Base-by-base conservation (phyloP, 179 eudicot genomes). In the Spinacia oleracea region DNA sequence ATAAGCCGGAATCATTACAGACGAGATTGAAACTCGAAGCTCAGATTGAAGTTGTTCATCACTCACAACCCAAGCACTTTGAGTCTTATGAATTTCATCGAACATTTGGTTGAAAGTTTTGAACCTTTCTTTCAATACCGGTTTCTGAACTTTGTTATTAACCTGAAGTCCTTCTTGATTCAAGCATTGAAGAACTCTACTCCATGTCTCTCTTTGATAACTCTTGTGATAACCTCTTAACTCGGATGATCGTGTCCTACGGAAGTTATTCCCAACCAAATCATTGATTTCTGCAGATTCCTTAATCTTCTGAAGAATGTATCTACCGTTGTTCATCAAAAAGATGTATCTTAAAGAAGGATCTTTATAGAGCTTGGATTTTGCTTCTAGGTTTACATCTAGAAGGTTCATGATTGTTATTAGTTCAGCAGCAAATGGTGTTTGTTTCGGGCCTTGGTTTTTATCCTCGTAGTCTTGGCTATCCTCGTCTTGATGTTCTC, bases 151-250 rank as follows among this genome's bases (percentile, higher is more conserved):
- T 79, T 92, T 93, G 23, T 93, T 92, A 40, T 89, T 75, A 9
- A 80, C 89, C n/a, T 80, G 84, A 42, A 91, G 32, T 2, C 96
- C 98, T 14, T 94, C 97, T 38, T 87, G 91, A 40, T 82, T 85
- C 48, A 94, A 64, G 66, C 88, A 89, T 21, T 87, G 89, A 46
- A 94, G 50, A 25, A 89, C 87, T 34, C 83, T 81, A 14, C 84
- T 85, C 92, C 97, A 93, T 5, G 98, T 89, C 77, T 93, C 98
- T 48, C 97, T 79, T 31, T 90, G 97, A 73, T 94, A 94, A 48
- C 79, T 89, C 85, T 91, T 94, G 74, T 92, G 98, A 78, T 84
- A 90, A 21, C 85, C 86, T 70, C 97, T 84, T 59, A 94, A 70
- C 14, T 83, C 89, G 1, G 94, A 81, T 34, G 98, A 92, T 56